Percentiles rank a stretch among this genome's conserved stretches.
These are phyloP conservation scores for Amanita thiersii DNA, from an alignment of 768 basidiomycete genomes.

Conservation along the genomic window DNA sequence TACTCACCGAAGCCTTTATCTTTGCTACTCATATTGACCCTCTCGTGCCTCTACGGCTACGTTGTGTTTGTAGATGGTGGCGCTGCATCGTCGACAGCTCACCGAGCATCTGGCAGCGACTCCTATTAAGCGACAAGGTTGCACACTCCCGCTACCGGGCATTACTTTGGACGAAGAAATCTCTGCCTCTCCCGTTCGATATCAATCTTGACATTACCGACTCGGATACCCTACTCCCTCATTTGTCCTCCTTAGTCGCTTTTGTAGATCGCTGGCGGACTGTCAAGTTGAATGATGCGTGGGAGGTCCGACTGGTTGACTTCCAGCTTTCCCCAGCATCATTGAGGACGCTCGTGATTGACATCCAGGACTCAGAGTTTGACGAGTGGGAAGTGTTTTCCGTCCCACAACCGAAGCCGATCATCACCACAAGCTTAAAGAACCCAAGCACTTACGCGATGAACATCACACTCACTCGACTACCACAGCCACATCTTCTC, in stretches of 20 bases:
- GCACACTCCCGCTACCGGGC: slow-evolving; percentile 39
- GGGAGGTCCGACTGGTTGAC: slow-evolving; percentile 25
- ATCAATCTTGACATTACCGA: slow-evolving; percentile 41
- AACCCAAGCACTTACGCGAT: slow-evolving; percentile 26
- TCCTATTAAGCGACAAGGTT: slow-evolving; percentile 39
- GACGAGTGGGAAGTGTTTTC: slow-evolving; percentile 17
- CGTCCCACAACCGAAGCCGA: slow-evolving; percentile 17
- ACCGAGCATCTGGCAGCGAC: slow-evolving; percentile 53
- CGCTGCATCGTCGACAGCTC: slow-evolving; percentile 40
- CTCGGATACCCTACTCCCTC: slow-evolving; percentile 46
- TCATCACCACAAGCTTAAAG: slow-evolving; percentile 26
- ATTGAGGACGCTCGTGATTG: slow-evolving; percentile 29
- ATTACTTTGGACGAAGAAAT: slow-evolving; percentile 44
- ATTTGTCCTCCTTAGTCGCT: slow-evolving; percentile 55
- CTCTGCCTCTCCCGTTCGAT: slow-evolving; percentile 45
- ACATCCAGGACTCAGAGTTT: slow-evolving; percentile 24
- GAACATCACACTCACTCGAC: slow-evolving; percentile 37
- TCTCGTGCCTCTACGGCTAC: slow-evolving; percentile 39
- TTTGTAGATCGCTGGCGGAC: slow-evolving; percentile 51
- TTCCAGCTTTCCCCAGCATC: slow-evolving; percentile 17
- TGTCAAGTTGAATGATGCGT: slow-evolving; percentile 35
- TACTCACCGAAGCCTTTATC: slow-evolving; percentile 56
- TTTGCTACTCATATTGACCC: slow-evolving; percentile 34
- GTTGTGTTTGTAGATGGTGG: slow-evolving; percentile 54
- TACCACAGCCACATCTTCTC: slow-evolving; percentile 39